Evolutionary conservation across 805 yeast genomes (phyloP), one percentile per base, ranked within the genome.

Genomic region (Metschnikowia reukaufii): DNA sequence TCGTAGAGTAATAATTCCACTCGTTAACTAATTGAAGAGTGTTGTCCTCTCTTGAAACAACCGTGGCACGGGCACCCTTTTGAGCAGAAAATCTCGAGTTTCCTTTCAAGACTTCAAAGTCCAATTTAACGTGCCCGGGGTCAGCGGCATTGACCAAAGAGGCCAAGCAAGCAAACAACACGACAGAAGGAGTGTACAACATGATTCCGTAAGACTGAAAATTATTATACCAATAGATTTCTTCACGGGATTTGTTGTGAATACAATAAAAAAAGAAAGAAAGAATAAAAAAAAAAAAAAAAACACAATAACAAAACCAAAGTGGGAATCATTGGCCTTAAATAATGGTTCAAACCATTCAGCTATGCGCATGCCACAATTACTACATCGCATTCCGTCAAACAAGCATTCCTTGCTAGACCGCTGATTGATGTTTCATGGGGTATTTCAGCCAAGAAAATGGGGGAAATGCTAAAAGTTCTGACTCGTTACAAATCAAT

Each of bases 31-130:
- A 44, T 12, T 34, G 32, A 13, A 50, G 47, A n/a, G 42, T 44
- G 6, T 44, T 27, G 33, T 44, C 49, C 13, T 21, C 42, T 27
- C 52, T 44, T 31, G 45, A 47, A 15, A 19, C 45, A 15, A 53
- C 33, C 7, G 17, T 18, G 9, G 42, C 45, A 12, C 27, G 16
- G 8, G 29, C 34, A 39, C 44, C 37, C n/a, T 20, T 33, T 20
- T 15, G 35, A 9, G 52, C 45, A 8, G 48, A 37, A 13, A 30
- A 9, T 18, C 31, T 29, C 15, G 46, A 42, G 18, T 29, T 23
- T 32, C 57, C 57, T 17, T 47, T 39, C 23, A 44, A 42, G 12
- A 55, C 52, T 6, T 34, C 16, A 20, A 53, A 55, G 42, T 49
- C 52, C 17, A 55, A 31, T 23, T 47, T 47, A 21, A 53, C 17